Evolutionary conservation across 805 yeast species (phyloP).

Genomic region (Phaffomyces thermotolerans): DNA sequence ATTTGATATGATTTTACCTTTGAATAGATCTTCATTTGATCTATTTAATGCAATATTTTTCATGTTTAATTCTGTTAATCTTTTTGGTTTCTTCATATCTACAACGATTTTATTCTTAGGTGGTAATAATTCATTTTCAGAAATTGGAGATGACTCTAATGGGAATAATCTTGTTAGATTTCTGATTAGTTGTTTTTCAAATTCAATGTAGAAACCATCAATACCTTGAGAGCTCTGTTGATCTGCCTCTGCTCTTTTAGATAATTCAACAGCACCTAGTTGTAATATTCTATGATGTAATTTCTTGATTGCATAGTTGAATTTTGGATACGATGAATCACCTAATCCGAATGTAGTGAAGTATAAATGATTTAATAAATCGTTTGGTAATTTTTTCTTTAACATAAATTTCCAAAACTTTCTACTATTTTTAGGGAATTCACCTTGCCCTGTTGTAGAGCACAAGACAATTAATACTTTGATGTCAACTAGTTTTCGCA

Average conservation of each 20-base stretch:
- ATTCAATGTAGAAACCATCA: constrained; percentile 71
- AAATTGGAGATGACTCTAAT: constrained; percentile 27
- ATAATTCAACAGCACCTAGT: constrained; percentile 70
- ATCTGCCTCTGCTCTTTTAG: constrained; percentile 81
- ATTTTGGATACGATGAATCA: constrained; percentile 84
- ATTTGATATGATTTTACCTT: constrained; percentile 46
- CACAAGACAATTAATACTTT: constrained; percentile 50
- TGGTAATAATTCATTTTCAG: constrained; percentile 30
- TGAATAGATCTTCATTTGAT: constrained; percentile 15
- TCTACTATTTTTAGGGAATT: constrained; percentile 69
- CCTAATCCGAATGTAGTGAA: constrained; percentile 86
- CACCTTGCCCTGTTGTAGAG: constrained; percentile 96
- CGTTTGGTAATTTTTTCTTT: constrained; percentile 53
- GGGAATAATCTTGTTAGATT: constrained; percentile 31
- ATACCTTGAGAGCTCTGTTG: constrained; percentile 72
- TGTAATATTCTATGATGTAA: constrained; percentile 71
- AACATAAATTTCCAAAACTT: constrained; percentile 72
- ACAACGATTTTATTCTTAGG: constrained; percentile 29
- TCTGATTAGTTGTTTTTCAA: constrained; percentile 48
- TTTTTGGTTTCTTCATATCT: constrained; percentile 24
- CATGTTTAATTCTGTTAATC: constrained; percentile 23
- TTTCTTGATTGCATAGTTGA: constrained; percentile 81
- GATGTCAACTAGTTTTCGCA: constrained; percentile 45
- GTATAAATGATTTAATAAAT: constrained; percentile 51
- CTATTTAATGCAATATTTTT: constrained; percentile 27